phyloP scores from a whole-genome alignment of 2,329 filamentous ascomycete species.

The Sporothrix variecibatus region DNA sequence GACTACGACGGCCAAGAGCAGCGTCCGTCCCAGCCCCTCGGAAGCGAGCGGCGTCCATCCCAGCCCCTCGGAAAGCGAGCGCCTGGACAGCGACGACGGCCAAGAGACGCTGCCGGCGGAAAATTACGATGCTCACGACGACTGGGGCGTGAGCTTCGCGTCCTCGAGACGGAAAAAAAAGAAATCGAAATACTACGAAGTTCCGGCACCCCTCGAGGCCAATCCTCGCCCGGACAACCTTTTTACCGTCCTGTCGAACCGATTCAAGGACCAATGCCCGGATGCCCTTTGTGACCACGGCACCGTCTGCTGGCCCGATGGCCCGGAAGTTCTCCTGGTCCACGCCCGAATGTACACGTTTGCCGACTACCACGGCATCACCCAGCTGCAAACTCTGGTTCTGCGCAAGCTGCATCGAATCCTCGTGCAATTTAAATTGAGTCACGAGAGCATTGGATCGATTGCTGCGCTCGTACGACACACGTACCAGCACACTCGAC shows the following conservation, averaged over 20 bases:
- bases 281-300: neutral
- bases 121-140: neutral
- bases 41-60: neutral
- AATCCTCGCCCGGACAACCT: neutral
- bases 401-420: neutral
- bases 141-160: neutral
- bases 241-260: neutral
- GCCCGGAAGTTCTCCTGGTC: neutral
- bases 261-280: neutral
- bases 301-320: neutral
- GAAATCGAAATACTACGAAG: neutral
- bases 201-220: neutral
- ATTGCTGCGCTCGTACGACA: neutral
- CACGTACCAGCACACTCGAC: neutral
- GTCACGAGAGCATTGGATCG: neutral
- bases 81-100: neutral
- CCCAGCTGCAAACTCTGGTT: neutral
- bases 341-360: neutral
- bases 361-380: neutral
- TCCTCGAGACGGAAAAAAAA: neutral
- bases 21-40: neutral
- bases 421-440: neutral
- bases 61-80: neutral
- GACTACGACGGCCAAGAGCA: neutral
- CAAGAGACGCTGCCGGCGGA: neutral